Base-by-base conservation (phyloP, 2,329 filamentous ascomycete genomes). In the Cercospora sp. region DNA sequence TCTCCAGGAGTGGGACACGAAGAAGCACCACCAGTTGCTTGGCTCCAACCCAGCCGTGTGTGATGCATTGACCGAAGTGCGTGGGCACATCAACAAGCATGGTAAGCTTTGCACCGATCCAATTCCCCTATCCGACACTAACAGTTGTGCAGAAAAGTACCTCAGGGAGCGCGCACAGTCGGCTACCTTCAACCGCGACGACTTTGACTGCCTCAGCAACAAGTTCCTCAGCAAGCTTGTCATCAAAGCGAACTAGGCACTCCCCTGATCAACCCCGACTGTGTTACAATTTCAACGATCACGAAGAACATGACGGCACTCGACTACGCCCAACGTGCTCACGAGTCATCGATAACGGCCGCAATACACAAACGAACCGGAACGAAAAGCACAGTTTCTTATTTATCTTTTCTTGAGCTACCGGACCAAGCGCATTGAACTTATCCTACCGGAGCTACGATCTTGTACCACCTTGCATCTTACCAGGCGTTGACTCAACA, bases 151-250 rank as follows among this genome's bases (percentile, higher is more conserved):
- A 97, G 94, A 97, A 83, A 84, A 87, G 65, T 98, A 97, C 81
- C 87, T 98, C 69, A 90, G 92, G 76, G 89, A 89, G 69, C 91
- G 94, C 74, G 58, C 89, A 90, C 26, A 30, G 67, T 71, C 60
- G 28, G 88, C 91, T 76, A 92, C 90, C 81, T 98, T 97, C 80
- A 91, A 97, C 83, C 89, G 92, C 74, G 88, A 90, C 75, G 92
- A 98, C 83, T 98, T 97, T 78, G 94, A 98, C 83, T 95, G 90
- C 69, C 82, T 98, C 78, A 96, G 94, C 63, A 97, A 97, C 85
- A 98, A 97, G 85, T 97, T 98, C 84, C 83, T 97, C 74, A 96
- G 94, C 42, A 96, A 96, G 83, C 88, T 98, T 77, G 94, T 97
- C 79, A 97, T 97, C 80, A 93, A 94, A 75, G 92, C 94, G 77